Base-by-base conservation (phyloP, 441 rosid genomes). In the Syzygium syzygioides region DNA sequence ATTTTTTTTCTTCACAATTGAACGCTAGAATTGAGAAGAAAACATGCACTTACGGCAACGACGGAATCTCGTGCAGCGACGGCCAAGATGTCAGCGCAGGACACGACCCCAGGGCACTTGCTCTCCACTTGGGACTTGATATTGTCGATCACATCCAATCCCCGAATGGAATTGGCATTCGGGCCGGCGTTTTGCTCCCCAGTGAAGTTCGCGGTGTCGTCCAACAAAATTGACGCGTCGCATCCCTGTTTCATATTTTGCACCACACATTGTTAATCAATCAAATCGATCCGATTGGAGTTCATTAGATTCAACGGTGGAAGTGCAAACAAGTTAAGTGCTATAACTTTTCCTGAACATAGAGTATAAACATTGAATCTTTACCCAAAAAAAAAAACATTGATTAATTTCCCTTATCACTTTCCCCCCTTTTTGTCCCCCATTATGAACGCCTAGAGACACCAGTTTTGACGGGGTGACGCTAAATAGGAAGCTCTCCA, bases 91-190 rank as follows among this genome's bases (percentile, higher is more conserved):
- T 89, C 90, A 2, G 90, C 90, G 2, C 90, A 86, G 25, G 90
- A 89, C 54, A 89, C 88, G 1, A 86, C 13, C 2, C 88, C 88
- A 0, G 88, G 83, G 28, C 90, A 89, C 37, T 54, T 20, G 4
- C 55, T 71, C 86, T 89, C 90, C 64, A 89, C 26, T 45, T 89
- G 34, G 26, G 90, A 79, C 9, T 89, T 89, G 55, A 89, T 89
- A 3, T 85, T 60, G 57, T 89, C 90, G 17, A 89, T 83, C 50
- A 89, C 90, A 0, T 86, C 25, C 56, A 52, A 89, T 54, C 90
- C 90, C 41, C 90, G 62, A 9, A 86, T 3, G 14, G 90, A 89
- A 23, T 76, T 52, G 6, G 12, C n/a, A 3, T 89, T 89, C 26
- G 88, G 84, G 37, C 32, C 48, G 5, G 88, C 88, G 2, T n/a